These are phyloP conservation scores for Cardiosporidium cionae DNA, from an alignment of 169 alveolate species.

Conservation along the genomic window DNA sequence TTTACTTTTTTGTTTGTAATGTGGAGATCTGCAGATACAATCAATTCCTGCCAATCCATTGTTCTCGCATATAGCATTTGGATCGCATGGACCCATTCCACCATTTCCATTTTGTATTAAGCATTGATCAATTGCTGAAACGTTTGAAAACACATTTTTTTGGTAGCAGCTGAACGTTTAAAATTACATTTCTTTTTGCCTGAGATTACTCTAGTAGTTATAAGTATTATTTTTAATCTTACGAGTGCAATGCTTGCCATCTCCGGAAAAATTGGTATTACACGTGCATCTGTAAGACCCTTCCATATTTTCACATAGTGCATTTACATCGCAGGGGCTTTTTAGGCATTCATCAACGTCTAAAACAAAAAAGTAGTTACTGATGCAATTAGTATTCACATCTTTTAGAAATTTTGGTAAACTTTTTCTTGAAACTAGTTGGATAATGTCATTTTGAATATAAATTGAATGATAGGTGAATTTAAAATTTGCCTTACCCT, in stretches of 20 bases:
- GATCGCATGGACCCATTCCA: neutral
- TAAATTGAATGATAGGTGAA: too few relatives aligned
- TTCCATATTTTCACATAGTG: neutral
- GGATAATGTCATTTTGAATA: too few relatives aligned
- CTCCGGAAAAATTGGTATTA: neutral
- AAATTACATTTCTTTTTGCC: too few relatives aligned
- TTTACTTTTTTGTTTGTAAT: neutral
- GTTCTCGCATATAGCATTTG: neutral
- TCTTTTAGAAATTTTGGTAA: too few relatives aligned
- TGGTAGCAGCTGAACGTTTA: too few relatives aligned
- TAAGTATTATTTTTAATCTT: too few relatives aligned
- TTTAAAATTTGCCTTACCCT: neutral
- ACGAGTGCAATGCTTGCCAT: neutral
- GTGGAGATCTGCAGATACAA: neutral
- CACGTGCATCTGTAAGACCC: constrained; percentile 3
- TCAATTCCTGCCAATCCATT: neutral
- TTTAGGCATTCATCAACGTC: constrained; percentile 4
- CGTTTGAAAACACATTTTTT: too few relatives aligned
- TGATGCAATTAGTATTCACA: too few relatives aligned
- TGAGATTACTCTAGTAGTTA: too few relatives aligned
- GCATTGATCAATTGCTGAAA: neutral
- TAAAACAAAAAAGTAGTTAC: neutral
- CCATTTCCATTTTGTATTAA: neutral
- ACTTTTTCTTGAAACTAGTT: too few relatives aligned
- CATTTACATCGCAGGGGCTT: constrained; percentile 3